Evolutionary conservation across 2,329 filamentous ascomycete genomes (phyloP).

Genomic region (Ascochyta rabiei): DNA sequence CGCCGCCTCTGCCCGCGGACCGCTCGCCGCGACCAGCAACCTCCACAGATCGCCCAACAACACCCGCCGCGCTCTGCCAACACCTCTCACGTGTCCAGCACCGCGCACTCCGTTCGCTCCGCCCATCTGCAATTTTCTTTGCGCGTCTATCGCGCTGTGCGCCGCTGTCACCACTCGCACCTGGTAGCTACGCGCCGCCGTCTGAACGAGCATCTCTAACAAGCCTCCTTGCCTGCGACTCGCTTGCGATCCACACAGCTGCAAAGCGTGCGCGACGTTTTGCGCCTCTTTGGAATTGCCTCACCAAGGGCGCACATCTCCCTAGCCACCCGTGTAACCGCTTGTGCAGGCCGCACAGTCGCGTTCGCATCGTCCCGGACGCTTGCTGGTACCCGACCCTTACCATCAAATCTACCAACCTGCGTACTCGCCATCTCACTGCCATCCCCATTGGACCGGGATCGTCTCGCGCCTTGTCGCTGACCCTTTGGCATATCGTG

Average conservation of each 20-base stretch:
- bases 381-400: conserved; percentile 34
- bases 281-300: conserved; percentile 21
- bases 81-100: conserved; percentile 11
- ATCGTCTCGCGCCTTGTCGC: conserved; percentile 19
- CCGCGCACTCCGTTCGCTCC: conserved; percentile 11
- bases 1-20: conserved; percentile 22
- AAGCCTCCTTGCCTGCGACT: conserved; percentile 27
- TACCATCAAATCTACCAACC: conserved; percentile 27
- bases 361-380: conserved; percentile 44
- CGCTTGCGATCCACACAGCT: conserved; percentile 21
- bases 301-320: conserved; percentile 28
- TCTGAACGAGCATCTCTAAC: conserved; percentile 22
- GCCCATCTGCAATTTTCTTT: conserved; percentile 13
- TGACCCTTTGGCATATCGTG: conserved; percentile 11
- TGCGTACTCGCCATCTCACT: conserved; percentile 30
- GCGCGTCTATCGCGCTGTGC: conserved; percentile 19
- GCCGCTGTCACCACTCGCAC: neutral
- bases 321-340: conserved; percentile 42
- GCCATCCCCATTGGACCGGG: conserved; percentile 20
- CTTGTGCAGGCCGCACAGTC: conserved; percentile 41
- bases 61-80: conserved; percentile 1
- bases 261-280: conserved; percentile 28
- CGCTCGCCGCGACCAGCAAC: conserved; percentile 24
- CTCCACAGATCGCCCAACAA: conserved; percentile 17
- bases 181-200: conserved; percentile 30